Evolutionary conservation across 1,284 basidiomycete species (phyloP).

Genomic region (Cutaneotrichosporon dermatis): DNA sequence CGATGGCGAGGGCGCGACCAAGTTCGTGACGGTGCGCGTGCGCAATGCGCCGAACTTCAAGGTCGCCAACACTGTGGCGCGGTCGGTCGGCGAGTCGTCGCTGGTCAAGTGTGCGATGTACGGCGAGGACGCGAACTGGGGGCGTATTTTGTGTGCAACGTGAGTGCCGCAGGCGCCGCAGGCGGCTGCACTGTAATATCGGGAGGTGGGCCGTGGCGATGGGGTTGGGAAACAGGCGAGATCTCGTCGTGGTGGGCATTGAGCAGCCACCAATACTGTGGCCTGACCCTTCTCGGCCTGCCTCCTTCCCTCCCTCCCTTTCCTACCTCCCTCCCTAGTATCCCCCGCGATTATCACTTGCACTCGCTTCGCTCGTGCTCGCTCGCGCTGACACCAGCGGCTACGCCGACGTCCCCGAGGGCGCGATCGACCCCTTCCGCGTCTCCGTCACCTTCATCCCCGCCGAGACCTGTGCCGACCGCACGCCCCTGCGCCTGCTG

Average conservation of each 20-base stretch:
- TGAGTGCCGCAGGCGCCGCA: constrained; percentile 22
- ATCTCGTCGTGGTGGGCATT: too few relatives aligned
- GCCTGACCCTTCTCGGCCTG: too few relatives aligned
- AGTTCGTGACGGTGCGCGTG: constrained; percentile 90
- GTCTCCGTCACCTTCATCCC: constrained; percentile 88
- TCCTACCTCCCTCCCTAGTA: too few relatives aligned
- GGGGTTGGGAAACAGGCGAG: too few relatives aligned
- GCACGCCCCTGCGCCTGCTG: constrained; percentile 60
- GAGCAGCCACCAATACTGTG: too few relatives aligned
- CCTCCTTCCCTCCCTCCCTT: too few relatives aligned
- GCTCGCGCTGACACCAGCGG: constrained; percentile 52
- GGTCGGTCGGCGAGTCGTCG: constrained; percentile 86
- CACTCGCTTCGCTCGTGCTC: neutral
- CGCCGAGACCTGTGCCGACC: constrained; percentile 27
- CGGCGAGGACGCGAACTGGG: constrained; percentile 86
- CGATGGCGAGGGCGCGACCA: constrained; percentile 96
- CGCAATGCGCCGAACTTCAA: constrained; percentile 76
- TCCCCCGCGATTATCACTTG: too few relatives aligned
- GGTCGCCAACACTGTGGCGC: constrained; percentile 86
- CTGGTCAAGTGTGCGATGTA: constrained; percentile 95
- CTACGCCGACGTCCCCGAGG: constrained; percentile 62
- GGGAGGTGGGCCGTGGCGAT: too few relatives aligned
- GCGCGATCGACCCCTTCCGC: constrained; percentile 64
- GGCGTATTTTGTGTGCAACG: constrained; percentile 85
- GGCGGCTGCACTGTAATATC: too few relatives aligned